Evolutionary conservation across 495 filamentous ascomycete genomes (phyloP), one percentile per base, ranked within the genome.

Genomic region (Aspergillus saccharolyticus): DNA sequence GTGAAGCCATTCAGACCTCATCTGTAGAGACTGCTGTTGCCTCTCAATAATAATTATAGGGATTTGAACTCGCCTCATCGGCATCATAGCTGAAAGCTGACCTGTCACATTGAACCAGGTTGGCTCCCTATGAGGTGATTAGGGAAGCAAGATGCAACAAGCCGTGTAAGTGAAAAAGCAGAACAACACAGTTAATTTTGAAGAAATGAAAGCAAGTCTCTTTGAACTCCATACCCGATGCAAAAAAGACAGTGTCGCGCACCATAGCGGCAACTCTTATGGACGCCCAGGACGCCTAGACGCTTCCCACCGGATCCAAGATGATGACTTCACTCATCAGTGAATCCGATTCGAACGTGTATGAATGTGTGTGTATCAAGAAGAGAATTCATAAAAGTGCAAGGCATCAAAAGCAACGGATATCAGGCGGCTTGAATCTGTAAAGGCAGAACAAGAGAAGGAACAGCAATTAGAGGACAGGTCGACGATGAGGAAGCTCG

Each of bases 241-340:
- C 53, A 52, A 53, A 54, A 59, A 63, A 16, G 33, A 52, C 28
- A 20, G 52, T 48, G 52, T 54, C 52, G 62, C 49, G 49, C 49
- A 12, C 24, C 33, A 47, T 57, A 25, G 59, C 52, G 46, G 42
- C 49, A 52, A 52, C 53, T 54, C 51, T 54, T 59, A 49, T 25
- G 53, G 57, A 62, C 63, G 61, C 63, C 66, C 43, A 56, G 54
- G 59, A 66, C 66, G 63, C 66, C 63, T 53, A 54, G 48, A 45
- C 44, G 19, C 52, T 47, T 53, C 45, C 52, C 43, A 20, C 49
- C 49, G 52, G 43, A 52, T 49, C 33, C 33, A 28, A 56, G 53
- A 63, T 60, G 59, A 53, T 56, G 62, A 39, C 7, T 12, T 12
- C 47, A 51, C 2, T 43, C 24, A 48, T 51, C 42, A 17, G 48